A percentile compares a stretch with the other conserved stretches of the same genome.
Conservation (phyloP, 2,329 filamentous ascomycete species). For the Aspergillus pseudonomiae region DNA sequence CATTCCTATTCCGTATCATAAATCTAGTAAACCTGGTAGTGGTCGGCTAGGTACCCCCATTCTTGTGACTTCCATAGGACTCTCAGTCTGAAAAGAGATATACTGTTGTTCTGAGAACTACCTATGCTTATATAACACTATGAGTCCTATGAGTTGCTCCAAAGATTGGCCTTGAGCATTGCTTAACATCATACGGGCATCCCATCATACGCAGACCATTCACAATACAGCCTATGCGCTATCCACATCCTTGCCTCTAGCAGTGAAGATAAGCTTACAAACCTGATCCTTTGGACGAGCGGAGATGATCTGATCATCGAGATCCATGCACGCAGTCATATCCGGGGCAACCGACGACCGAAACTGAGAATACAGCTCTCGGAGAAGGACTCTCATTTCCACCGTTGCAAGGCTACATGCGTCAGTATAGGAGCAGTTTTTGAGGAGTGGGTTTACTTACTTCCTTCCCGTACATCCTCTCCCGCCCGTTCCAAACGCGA, state of each 20-base stretch:
- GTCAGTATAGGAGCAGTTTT: constrained; percentile 8
- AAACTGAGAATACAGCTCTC: constrained; percentile 64
- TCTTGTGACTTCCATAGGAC: too few species aligned
- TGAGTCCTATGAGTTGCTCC: too few species aligned
- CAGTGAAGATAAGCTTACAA: constrained; percentile 53
- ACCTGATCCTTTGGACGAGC: constrained; percentile 63
- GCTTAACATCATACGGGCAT: not conserved
- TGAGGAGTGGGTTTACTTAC: constrained; percentile 38
- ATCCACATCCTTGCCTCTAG: not conserved
- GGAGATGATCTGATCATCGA: constrained; percentile 70
- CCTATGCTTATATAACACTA: too few species aligned
- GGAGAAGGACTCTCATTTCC: constrained; percentile 69
- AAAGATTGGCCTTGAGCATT: not conserved
- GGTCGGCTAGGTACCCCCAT: too few species aligned
- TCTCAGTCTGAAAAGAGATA: too few species aligned
- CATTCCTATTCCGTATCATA: too few species aligned
- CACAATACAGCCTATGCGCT: not conserved
- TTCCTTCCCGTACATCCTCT: constrained; percentile 60
- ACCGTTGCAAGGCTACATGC: constrained; percentile 60
- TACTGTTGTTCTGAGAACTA: too few species aligned
- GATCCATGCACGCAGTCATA: constrained; percentile 61
- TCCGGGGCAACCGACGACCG: constrained; percentile 57
- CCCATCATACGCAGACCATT: not conserved
- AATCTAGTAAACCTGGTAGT: too few species aligned
- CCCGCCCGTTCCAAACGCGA: constrained; percentile 68